Conservation (phyloP, 495 filamentous ascomycete genomes). For the Peziza echinospora region DNA sequence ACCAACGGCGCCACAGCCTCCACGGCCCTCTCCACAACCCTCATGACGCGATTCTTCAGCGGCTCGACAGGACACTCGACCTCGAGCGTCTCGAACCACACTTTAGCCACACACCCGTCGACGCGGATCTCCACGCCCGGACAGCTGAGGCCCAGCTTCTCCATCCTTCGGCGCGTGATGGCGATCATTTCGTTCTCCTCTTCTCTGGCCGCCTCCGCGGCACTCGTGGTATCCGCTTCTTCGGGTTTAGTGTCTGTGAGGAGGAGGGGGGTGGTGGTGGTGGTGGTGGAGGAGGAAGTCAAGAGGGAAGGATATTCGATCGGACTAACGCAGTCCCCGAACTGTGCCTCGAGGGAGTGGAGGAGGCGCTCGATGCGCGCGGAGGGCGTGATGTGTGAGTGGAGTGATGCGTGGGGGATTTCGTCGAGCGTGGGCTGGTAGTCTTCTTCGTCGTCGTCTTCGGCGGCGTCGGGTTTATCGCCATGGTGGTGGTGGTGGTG, state of each 20-base stretch:
- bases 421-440: slow-evolving; percentile 32
- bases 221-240: slow-evolving; percentile 14
- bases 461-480: background rate
- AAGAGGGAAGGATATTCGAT: slow-evolving; percentile 44
- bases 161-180: slow-evolving; percentile 44
- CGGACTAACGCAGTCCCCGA: slow-evolving; percentile 57
- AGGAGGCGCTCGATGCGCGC: slow-evolving; percentile 65
- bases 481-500: slow-evolving; percentile 23
- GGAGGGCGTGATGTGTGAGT: slow-evolving; percentile 26
- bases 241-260: slow-evolving; percentile 21
- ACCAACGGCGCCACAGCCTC: slow-evolving; percentile 63
- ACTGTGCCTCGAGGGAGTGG: slow-evolving; percentile 94
- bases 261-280: slow-evolving; percentile 24
- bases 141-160: slow-evolving; percentile 61
- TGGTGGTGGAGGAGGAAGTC: slow-evolving; percentile 13
- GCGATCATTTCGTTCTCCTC: slow-evolving; percentile 20
- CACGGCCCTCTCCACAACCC: slow-evolving; percentile 77
- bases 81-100: slow-evolving; percentile 80
- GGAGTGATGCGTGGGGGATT: slow-evolving; percentile 30
- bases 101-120: slow-evolving; percentile 65
- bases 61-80: slow-evolving; percentile 61
- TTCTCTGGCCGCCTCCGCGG: slow-evolving; percentile 6
- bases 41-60: slow-evolving; percentile 57
- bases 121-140: slow-evolving; percentile 74
- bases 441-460: slow-evolving; percentile 12